A percentile compares a stretch with the other conserved stretches of the same genome.
Conservation (phyloP, 2,329 filamentous ascomycete genomes). For the Scytalidium sp. region DNA sequence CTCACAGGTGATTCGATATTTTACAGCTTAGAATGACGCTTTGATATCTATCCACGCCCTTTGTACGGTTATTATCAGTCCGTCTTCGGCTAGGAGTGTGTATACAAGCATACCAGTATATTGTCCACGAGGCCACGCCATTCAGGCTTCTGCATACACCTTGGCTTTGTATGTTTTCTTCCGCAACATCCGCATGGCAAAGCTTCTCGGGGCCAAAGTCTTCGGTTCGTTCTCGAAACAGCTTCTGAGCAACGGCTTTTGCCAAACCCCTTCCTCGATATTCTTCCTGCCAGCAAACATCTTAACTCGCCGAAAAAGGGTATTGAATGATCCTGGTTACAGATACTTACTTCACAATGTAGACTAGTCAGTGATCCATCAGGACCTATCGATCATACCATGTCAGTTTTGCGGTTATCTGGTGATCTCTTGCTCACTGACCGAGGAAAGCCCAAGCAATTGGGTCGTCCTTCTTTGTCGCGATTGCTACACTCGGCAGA, state of each 20-base stretch:
- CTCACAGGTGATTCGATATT: no score
- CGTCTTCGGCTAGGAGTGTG: background rate
- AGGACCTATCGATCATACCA: constrained; percentile 37
- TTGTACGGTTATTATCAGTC: background rate
- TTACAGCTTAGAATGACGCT: background rate
- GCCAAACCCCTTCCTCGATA: constrained; percentile 63
- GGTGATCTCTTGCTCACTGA: constrained; percentile 1
- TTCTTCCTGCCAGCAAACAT: constrained; percentile 34
- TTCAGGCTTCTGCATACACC: constrained; percentile 57
- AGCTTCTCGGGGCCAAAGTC: constrained; percentile 47
- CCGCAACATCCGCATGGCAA: constrained; percentile 62
- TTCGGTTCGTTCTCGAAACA: constrained; percentile 49
- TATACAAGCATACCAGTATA: constrained; percentile 54
- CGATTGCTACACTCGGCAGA: constrained; percentile 46
- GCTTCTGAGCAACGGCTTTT: constrained; percentile 55
- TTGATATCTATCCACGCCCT: background rate
- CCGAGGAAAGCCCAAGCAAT: constrained; percentile 61
- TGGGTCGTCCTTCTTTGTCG: constrained; percentile 41
- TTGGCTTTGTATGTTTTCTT: constrained; percentile 57
- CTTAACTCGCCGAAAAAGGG: no score
- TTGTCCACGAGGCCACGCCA: constrained; percentile 43
- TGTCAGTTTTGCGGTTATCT: background rate
- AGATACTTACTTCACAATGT: constrained; percentile 49
- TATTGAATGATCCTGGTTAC: no score
- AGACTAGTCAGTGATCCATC: constrained; percentile 61